A percentile compares a stretch with the other conserved stretches of the same genome.
Conservation (phyloP, 768 basidiomycete genomes). For the Clavaria fumosa region DNA sequence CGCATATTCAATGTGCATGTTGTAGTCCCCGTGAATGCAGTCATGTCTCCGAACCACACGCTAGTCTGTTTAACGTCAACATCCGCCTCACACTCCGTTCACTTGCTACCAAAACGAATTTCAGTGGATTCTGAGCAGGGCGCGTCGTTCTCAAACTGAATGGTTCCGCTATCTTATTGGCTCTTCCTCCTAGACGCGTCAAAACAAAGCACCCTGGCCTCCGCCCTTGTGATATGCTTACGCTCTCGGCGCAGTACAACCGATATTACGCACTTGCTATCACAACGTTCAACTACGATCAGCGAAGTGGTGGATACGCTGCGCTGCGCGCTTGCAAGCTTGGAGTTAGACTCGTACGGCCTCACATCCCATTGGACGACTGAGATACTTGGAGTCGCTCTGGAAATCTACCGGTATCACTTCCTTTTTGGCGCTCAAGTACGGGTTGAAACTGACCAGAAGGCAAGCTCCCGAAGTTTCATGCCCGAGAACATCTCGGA, state of each 20-base stretch:
- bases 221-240: conserved; percentile 27
- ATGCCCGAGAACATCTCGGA: conserved; percentile 20
- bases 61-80: conserved; percentile 41
- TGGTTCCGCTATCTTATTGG: too few species aligned
- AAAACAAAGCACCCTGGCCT: conserved; percentile 10
- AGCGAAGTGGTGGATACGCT: conserved; percentile 32
- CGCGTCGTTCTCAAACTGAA: too few species aligned
- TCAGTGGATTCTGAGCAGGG: too few species aligned
- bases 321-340: conserved; percentile 27
- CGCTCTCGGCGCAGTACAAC: conserved; percentile 35
- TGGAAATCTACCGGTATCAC: conserved; percentile 39
- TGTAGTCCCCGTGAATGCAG: conserved; percentile 40
- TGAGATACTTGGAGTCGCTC: conserved; percentile 27
- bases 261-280: conserved; percentile 45
- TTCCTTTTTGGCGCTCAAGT: too few species aligned
- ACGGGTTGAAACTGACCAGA: too few species aligned
- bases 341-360: conserved; percentile 30
- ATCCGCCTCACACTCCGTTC: conserved; percentile 26
- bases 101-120: conserved; percentile 28
- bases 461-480: too few species aligned
- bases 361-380: conserved; percentile 24
- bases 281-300: conserved; percentile 25
- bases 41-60: conserved; percentile 41
- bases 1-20: conserved; percentile 41
- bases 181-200: neutral